These are phyloP conservation scores for Pythium folliculosum DNA, from an alignment of 352 stramenopile genomes.

Conservation along the genomic window DNA sequence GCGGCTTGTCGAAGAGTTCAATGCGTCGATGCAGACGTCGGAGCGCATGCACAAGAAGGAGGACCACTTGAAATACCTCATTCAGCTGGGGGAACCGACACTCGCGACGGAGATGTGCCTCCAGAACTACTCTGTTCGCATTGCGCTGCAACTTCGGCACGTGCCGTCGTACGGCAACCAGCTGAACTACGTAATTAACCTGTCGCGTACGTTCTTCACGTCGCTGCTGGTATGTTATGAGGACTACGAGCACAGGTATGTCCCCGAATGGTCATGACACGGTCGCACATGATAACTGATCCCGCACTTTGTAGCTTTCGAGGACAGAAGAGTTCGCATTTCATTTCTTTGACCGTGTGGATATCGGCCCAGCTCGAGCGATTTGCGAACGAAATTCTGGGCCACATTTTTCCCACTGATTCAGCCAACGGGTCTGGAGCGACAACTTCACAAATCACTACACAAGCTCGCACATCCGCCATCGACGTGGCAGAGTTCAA, in stretches of 20 bases:
- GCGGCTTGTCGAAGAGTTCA: conserved; percentile 74
- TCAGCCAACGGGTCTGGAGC: not conserved
- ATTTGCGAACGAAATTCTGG: conserved; percentile 72
- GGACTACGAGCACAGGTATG: conserved; percentile 76
- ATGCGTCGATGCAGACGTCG: conserved; percentile 72
- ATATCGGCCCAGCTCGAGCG: conserved; percentile 78
- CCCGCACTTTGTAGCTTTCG: conserved; percentile 48
- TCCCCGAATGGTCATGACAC: no score
- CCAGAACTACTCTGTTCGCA: conserved; percentile 79
- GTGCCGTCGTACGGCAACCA: conserved; percentile 73
- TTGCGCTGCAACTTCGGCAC: conserved; percentile 71
- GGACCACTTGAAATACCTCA: conserved; percentile 71
- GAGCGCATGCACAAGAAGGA: conserved; percentile 86
- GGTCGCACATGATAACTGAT: no score
- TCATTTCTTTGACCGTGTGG: conserved; percentile 79
- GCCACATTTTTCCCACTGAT: conserved; percentile 61
- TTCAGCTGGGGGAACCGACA: conserved; percentile 65
- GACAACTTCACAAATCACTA: not conserved
- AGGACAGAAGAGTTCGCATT: conserved; percentile 71
- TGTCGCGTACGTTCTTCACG: conserved; percentile 86
- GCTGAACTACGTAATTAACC: conserved; percentile 82
- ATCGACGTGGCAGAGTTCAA: conserved; percentile 82
- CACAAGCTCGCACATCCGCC: conserved; percentile 21
- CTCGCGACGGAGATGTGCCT: conserved; percentile 81
- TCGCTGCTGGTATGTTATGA: conserved; percentile 83